Base-by-base conservation (phyloP, 495 filamentous ascomycete genomes). In the Xanthoparmelia taractica region DNA sequence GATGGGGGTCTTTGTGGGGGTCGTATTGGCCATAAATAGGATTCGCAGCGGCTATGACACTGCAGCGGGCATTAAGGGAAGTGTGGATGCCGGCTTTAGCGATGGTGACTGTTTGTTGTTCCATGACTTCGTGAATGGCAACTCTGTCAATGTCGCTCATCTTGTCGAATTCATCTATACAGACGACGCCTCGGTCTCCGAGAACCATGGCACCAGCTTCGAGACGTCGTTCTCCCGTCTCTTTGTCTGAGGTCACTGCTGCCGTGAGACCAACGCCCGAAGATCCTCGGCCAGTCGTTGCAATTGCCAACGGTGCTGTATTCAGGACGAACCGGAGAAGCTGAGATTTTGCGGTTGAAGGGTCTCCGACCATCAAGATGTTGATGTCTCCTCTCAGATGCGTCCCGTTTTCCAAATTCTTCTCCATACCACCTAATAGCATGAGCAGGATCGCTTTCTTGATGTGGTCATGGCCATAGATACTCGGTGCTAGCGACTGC, bases 91-190 rank as follows among this genome's bases (percentile, higher is more conserved):
- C 94, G 7, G 94, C 94, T 77, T 99, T 99, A 34, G 94, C 94
- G 69, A 99, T 97, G 34, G 94, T 99, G 64, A 99, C 94, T 0
- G 94, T 99, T 73, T 99, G 94, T 77, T 99, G 94, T 75, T 99
- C 94, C 94, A 99, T 99, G 61, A 99, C 94, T 90, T 99, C 94
- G 82, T 99, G 94, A 69, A 99, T 99, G 55, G 94, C 94, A 27
- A 99, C 94, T 67, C 94, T 86, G 73, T 99, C 94, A 43, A 97
- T 87, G 74, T 97, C 94, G 66, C 89, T 95, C 94, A 99, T 99
- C 77, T 99, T 99, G 76, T 99, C 94, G 72, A 99, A 99, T 73
- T 99, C 94, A 74, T 99, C 94, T 68, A 99, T 99, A 77, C 94
- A 99, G 47, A 99, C 94, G 43, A 99, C 93, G 61, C 94, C 94